A percentile compares a stretch with the other conserved stretches of the same genome.
phyloP scores from a whole-genome alignment of 192 early-diverging fungal species.

The Coemansia sp. region DNA sequence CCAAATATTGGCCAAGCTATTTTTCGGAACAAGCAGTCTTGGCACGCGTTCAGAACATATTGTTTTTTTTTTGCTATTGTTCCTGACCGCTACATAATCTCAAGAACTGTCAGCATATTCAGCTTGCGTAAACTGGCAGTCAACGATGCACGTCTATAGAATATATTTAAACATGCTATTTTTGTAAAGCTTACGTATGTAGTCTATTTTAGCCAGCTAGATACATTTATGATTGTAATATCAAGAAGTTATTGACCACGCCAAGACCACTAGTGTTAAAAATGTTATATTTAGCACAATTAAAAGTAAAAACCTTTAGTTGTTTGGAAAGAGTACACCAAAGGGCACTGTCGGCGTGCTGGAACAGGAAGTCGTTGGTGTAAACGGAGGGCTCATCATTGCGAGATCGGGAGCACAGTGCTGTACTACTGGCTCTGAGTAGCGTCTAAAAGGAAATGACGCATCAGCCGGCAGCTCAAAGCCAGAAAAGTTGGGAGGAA shows the following conservation, averaged over 20 bases:
- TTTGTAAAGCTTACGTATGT: not conserved
- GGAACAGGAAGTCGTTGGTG: not conserved
- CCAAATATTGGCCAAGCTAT: not conserved
- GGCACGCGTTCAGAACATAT: not conserved
- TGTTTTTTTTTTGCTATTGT: not conserved
- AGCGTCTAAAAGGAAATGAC: not conserved
- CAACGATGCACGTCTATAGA: not conserved
- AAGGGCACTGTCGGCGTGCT: not conserved
- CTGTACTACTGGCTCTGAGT: not conserved
- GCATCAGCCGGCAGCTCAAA: not conserved
- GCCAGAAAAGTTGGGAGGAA: not conserved
- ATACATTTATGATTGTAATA: too few relatives aligned
- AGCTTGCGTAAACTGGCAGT: not conserved
- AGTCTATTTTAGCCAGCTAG: not conserved
- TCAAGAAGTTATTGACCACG: too few relatives aligned
- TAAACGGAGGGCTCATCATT: not conserved
- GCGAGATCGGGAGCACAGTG: not conserved
- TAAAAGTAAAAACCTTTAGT: too few relatives aligned
- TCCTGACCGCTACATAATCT: not conserved
- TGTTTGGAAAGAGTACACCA: not conserved
- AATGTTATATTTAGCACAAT: too few relatives aligned
- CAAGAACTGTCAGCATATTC: not conserved
- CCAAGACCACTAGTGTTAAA: too few relatives aligned
- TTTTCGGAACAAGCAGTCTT: slow-evolving; percentile 3
- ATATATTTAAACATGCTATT: not conserved